These are phyloP conservation scores for Epipyxis sp. DNA, from an alignment of 108 stramenopile species.

Conservation along the genomic window DNA sequence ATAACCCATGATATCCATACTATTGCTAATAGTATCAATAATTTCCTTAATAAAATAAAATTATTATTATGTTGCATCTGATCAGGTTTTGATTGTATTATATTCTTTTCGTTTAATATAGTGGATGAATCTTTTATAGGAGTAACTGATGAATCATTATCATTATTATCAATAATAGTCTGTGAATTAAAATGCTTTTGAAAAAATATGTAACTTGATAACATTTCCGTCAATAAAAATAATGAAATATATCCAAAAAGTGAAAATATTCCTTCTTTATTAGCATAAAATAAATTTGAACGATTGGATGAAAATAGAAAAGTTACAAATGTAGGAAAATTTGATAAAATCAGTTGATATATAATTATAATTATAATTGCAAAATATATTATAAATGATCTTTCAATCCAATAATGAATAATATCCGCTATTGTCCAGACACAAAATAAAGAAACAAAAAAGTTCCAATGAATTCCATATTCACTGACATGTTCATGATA, in stretches of 20 bases:
- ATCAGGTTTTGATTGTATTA: too few species aligned
- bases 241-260: conserved; percentile 25
- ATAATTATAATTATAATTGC: not conserved
- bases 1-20: not conserved
- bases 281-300: not conserved
- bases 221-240: not conserved
- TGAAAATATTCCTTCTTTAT: conserved; percentile 31
- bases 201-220: not conserved
- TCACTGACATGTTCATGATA: conserved; percentile 79
- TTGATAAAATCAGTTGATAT: conserved; percentile 5
- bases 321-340: not conserved
- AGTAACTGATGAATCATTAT: too few species aligned
- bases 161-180: too few species aligned
- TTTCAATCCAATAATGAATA: not conserved
- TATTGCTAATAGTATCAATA: not conserved
- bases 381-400: not conserved
- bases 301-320: not conserved
- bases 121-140: too few species aligned
- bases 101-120: too few species aligned
- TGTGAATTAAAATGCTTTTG: too few species aligned
- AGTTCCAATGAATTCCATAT: conserved; percentile 99
- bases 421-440: conserved; percentile 15
- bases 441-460: conserved; percentile 79
- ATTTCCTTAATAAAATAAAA: not conserved
- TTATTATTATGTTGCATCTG: not conserved